Conservation (phyloP, 371 early-diverging fungal species). For the Circinella umbellata region DNA sequence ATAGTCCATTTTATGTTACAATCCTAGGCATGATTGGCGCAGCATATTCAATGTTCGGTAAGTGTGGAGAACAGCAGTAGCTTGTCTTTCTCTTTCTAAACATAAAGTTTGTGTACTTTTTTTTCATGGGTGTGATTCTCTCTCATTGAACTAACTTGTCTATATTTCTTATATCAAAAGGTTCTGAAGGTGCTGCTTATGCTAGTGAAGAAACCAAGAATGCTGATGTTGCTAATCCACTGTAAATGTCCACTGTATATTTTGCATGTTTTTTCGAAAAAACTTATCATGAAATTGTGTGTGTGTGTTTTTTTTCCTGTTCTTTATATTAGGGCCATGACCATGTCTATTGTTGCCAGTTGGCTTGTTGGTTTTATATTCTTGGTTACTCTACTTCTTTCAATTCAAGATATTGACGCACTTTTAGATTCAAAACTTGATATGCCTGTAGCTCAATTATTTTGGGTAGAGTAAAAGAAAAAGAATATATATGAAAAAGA, state of each 20-base stretch:
- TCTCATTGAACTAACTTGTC: too few relatives aligned
- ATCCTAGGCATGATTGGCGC: conserved; percentile 50
- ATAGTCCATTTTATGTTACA: conserved; percentile 41
- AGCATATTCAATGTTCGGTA: conserved; percentile 52
- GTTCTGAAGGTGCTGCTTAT: conserved; percentile 47
- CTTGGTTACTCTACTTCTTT: conserved; percentile 39
- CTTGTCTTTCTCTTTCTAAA: too few relatives aligned
- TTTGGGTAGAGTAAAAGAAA: conserved; percentile 31
- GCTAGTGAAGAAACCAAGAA: conserved; percentile 52
- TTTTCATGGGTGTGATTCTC: too few relatives aligned
- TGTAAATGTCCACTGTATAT: conserved; percentile 20
- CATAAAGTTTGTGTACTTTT: too few relatives aligned
- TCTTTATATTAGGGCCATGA: conserved; percentile 36
- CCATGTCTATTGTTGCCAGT: conserved; percentile 38
- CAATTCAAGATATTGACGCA: conserved; percentile 44
- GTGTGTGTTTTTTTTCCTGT: too few relatives aligned
- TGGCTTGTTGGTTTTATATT: conserved; percentile 47
- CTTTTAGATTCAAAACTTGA: conserved; percentile 34
- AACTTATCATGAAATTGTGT: too few relatives aligned
- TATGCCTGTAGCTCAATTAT: conserved; percentile 50
- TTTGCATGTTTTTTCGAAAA: too few relatives aligned
- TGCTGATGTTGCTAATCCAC: conserved; percentile 45
- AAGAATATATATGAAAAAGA: too few relatives aligned
- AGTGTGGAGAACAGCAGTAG: too few relatives aligned
- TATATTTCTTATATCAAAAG: conserved; percentile 12